Percentiles rank a stretch among this genome's conserved stretches.
Conservation (phyloP, 192 early-diverging fungal species). For the Rhizoclosmatium globosum region DNA sequence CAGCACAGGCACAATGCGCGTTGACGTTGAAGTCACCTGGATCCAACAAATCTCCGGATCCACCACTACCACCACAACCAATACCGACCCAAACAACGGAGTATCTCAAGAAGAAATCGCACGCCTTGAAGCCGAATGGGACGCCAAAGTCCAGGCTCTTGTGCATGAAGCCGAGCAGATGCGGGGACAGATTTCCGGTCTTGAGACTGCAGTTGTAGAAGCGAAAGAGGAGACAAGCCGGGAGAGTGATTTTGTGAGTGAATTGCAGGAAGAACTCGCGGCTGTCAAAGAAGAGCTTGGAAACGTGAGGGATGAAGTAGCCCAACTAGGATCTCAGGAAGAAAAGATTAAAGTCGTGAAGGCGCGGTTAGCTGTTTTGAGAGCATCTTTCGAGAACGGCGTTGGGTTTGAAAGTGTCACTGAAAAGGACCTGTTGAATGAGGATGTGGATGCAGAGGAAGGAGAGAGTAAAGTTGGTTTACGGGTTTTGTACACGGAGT, state of each 20-base stretch:
- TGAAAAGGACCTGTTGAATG: not conserved
- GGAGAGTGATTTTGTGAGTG: constrained; percentile 29
- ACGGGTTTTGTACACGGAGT: not conserved
- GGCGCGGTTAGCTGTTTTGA: constrained; percentile 32
- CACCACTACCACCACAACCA: no score
- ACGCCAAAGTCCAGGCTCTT: not conserved
- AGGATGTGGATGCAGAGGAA: not conserved
- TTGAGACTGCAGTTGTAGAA: constrained; percentile 30
- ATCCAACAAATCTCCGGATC: constrained; percentile 3
- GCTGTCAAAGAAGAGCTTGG: constrained; percentile 27
- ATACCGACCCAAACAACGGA: not conserved
- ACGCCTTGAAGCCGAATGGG: constrained; percentile 3
- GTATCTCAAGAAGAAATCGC: constrained; percentile 4
- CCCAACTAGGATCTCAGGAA: constrained; percentile 9
- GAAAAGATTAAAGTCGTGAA: constrained; percentile 27
- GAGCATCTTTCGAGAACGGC: constrained; percentile 42
- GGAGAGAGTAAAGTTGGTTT: not conserved
- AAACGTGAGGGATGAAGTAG: constrained; percentile 27
- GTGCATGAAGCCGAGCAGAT: not conserved
- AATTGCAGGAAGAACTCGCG: not conserved
- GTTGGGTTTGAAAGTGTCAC: not conserved
- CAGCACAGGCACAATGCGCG: constrained; percentile 31
- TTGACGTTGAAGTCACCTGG: constrained; percentile 54
- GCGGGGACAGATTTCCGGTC: not conserved
- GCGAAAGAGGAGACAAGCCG: constrained; percentile 29